Conservation (phyloP, 179 eudicot genomes). For the Silene vulgaris region DNA sequence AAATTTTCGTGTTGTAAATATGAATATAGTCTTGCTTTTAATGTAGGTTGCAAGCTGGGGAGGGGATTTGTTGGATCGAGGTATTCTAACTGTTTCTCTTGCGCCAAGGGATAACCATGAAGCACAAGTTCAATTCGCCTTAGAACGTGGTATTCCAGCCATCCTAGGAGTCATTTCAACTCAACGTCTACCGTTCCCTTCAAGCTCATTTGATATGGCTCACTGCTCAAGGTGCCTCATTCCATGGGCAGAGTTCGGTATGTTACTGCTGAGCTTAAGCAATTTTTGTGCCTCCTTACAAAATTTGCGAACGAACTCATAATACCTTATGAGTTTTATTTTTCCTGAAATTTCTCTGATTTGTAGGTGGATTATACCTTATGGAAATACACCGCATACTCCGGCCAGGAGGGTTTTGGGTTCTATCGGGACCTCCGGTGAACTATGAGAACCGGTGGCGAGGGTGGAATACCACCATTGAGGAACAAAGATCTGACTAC, state of each 20-base stretch:
- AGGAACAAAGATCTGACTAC: conserved; percentile 59
- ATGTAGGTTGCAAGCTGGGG: conserved; percentile 96
- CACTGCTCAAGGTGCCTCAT: conserved; percentile 97
- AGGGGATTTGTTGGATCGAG: conserved; percentile 87
- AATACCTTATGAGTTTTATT: not conserved
- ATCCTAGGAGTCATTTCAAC: conserved; percentile 80
- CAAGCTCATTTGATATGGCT: conserved; percentile 92
- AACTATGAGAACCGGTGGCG: conserved; percentile 69
- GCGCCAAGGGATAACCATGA: conserved; percentile 94
- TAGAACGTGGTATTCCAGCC: conserved; percentile 96
- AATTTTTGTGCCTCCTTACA: too few relatives aligned
- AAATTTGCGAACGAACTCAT: too few relatives aligned
- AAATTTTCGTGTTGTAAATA: too few relatives aligned
- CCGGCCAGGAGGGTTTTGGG: conserved; percentile 93
- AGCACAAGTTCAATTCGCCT: conserved; percentile 94
- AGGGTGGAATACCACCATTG: conserved; percentile 84
- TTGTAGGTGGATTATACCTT: conserved; percentile 80
- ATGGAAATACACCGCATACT: conserved; percentile 82
- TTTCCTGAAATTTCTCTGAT: not conserved
- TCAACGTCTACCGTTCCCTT: conserved; percentile 88
- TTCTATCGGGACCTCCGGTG: conserved; percentile 89
- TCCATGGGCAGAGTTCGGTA: conserved; percentile 98
- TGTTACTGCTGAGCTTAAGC: conserved; percentile 4
- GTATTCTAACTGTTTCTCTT: conserved; percentile 73
- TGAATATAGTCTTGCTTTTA: conserved; percentile 18